Percentiles rank a stretch among this genome's conserved stretches.
Evolutionary conservation across 805 yeast genomes (phyloP).

Genomic region (Maudiozyma barnettii): DNA sequence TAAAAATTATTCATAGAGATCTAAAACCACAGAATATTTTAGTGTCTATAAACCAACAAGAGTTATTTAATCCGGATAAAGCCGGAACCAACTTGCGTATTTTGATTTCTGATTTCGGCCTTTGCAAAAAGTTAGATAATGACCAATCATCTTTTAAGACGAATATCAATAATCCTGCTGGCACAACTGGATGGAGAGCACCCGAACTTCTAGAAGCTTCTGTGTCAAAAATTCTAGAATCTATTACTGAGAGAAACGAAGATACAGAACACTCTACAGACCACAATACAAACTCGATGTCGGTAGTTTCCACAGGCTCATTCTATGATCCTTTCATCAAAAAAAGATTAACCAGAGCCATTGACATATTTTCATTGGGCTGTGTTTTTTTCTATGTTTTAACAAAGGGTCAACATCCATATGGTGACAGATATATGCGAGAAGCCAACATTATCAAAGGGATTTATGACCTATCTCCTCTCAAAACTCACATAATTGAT

Average conservation of each 20-base stretch:
- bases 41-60: conserved; percentile 58
- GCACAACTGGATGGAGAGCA: conserved; percentile 98
- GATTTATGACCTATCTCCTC: conserved; percentile 39
- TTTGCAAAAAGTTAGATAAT: conserved; percentile 82
- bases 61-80: neutral
- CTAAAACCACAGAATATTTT: conserved; percentile 89
- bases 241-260: conserved; percentile 24
- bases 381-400: conserved; percentile 86
- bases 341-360: conserved; percentile 72
- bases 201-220: conserved; percentile 58
- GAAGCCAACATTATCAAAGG: conserved; percentile 82
- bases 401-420: conserved; percentile 82
- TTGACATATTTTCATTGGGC: conserved; percentile 90
- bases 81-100: conserved; percentile 42
- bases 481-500: conserved; percentile 25
- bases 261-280: conserved; percentile 17
- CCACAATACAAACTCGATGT: conserved; percentile 2
- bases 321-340: conserved; percentile 34
- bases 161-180: conserved; percentile 79
- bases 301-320: conserved; percentile 11
- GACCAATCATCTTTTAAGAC: conserved; percentile 93
- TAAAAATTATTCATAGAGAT: conserved; percentile 91
- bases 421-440: conserved; percentile 82
- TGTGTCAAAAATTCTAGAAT: conserved; percentile 3
- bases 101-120: conserved; percentile 89